Base-by-base conservation (phyloP, 2,329 filamentous ascomycete genomes). In the Ascochyta clinopodiicola region DNA sequence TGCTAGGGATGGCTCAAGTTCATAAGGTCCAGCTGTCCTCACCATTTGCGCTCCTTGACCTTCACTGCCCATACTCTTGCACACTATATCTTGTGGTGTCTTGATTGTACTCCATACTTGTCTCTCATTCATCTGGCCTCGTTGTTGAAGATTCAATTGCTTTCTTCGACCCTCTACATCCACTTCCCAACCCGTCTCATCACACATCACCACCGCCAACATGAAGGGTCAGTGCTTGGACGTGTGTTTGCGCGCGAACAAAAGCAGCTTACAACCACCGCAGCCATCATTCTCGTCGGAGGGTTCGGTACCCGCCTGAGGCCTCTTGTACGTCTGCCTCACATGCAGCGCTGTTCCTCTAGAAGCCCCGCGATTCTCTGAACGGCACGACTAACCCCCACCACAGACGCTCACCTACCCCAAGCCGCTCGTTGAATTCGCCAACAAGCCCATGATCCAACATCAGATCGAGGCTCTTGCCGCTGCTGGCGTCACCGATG, bases 361-460 rank as follows among this genome's bases (percentile, higher is more conserved):
- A 36, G 37, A 44, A 59, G 59, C 67, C 64, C 63, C 63, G 57
- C 67, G 46, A 60, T 56, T 34, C 51, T 46, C 39, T n/a, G 49
- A 34, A 57, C 44, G 34, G 47, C 51, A 39, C 37, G 22, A 63
- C 70, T 76, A 56, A 72, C 60, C 17, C 44, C 59, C 49, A 57
- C 50, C 64, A 61, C 60, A 96, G 92, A 99, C 94, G 70, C 87
- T 99, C 75, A 97, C 95, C 46, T 90, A 97, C 66, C 94, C 94
- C 60, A 99, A 98, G 81, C 94, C 95, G 64, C 86, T 99, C 67
- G 95, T 99, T 73, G 94, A 99, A 81, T 99, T 99, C 75, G 92
- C 87, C 75, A 99, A 99, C 86, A 94, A 95, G 81, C 95, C 93
- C 76, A 99, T 99, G 94, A 98, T 99, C 78, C 85, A 96, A 73